These are phyloP conservation scores for Cornus kousa DNA, from an alignment of 148 eudicot genomes.

Conservation along the genomic window DNA sequence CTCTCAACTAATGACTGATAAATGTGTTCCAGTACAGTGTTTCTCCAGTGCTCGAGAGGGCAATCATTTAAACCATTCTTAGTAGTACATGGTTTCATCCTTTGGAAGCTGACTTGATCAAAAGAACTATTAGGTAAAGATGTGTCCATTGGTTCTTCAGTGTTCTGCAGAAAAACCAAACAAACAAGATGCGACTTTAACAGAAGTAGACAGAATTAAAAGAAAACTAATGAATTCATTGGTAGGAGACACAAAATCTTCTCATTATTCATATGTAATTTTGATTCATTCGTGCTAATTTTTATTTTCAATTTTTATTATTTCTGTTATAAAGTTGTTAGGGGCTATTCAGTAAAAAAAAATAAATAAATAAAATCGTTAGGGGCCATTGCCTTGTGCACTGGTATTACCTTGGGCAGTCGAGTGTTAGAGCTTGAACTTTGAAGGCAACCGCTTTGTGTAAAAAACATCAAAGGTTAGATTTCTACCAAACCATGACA, in stretches of 20 bases:
- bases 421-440: too few relatives aligned
- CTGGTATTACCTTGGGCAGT: too few relatives aligned
- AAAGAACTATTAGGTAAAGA: slow-evolving; percentile 23
- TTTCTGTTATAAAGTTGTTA: background rate
- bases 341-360: too few relatives aligned
- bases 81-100: slow-evolving; percentile 31
- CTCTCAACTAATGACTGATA: slow-evolving; percentile 39
- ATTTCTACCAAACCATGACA: too few relatives aligned
- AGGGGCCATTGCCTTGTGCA: too few relatives aligned
- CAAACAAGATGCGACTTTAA: background rate
- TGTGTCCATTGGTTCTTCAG: slow-evolving; percentile 21
- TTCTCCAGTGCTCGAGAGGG: slow-evolving; percentile 44
- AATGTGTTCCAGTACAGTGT: slow-evolving; percentile 38
- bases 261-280: background rate
- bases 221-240: background rate
- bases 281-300: background rate
- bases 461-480: background rate
- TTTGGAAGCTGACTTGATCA: slow-evolving; percentile 32
- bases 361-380: too few relatives aligned
- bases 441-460: background rate
- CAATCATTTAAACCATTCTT: slow-evolving; percentile 42
- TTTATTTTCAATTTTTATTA: background rate
- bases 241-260: background rate
- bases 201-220: background rate
- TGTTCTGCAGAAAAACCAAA: slow-evolving; percentile 27